A percentile compares a stretch with the other conserved stretches of the same genome.
These are phyloP conservation scores for Clitoria ternatea DNA, from an alignment of 306 rosid species.

Conservation along the genomic window DNA sequence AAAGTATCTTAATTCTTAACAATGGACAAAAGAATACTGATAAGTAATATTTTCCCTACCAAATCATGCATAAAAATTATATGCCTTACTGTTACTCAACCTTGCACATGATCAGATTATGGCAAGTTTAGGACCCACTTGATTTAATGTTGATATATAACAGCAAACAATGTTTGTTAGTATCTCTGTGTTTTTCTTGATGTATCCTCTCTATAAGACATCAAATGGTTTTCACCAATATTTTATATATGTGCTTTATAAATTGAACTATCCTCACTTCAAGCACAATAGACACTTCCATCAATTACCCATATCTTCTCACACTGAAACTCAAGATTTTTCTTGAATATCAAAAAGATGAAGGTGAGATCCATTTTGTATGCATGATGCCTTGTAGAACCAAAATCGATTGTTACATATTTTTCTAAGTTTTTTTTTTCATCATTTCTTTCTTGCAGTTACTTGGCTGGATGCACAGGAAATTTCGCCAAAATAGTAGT, in stretches of 20 bases:
- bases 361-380: slow-evolving; percentile 57
- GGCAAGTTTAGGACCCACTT: slow-evolving; percentile 48
- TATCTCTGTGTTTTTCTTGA: slow-evolving; percentile 56
- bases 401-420: neutral
- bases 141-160: slow-evolving; percentile 38
- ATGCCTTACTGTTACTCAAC: slow-evolving; percentile 20
- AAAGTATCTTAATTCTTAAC: neutral
- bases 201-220: slow-evolving; percentile 32
- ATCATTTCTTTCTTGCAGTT: slow-evolving; percentile 48
- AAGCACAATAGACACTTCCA: slow-evolving; percentile 21
- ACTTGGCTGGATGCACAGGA: slow-evolving; percentile 97
- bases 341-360: slow-evolving; percentile 50
- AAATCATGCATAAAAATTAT: slow-evolving; percentile 17
- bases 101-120: slow-evolving; percentile 34
- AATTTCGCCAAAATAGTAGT: slow-evolving; percentile 72
- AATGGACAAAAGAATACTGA: slow-evolving; percentile 18
- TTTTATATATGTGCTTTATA: slow-evolving; percentile 34
- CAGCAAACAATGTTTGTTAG: slow-evolving; percentile 51
- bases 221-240: slow-evolving; percentile 29
- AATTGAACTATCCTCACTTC: slow-evolving; percentile 36
- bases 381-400: slow-evolving; percentile 3
- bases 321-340: slow-evolving; percentile 41
- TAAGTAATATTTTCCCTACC: neutral
- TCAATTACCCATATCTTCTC: slow-evolving; percentile 26
- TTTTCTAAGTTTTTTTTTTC: slow-evolving; percentile 27